Evolutionary conservation across 108 stramenopile genomes (phyloP).

Genomic region (Cylindrotheca fusiformis): DNA sequence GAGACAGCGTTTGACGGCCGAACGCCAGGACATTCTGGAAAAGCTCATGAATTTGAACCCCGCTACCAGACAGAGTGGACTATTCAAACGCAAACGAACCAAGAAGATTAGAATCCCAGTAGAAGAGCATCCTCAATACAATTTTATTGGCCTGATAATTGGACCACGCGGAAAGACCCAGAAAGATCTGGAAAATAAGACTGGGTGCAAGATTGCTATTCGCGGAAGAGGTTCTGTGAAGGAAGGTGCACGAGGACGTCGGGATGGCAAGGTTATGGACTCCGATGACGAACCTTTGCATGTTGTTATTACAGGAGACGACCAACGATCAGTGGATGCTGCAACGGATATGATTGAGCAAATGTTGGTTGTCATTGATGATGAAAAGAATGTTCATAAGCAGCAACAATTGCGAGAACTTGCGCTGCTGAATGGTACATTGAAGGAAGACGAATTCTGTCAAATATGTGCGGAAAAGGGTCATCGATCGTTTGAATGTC

Average conservation of each 20-base stretch:
- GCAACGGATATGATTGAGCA: slow-evolving; percentile 90
- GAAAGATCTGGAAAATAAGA: slow-evolving; percentile 95
- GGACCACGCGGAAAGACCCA: slow-evolving; percentile 99
- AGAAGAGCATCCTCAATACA: slow-evolving; percentile 91
- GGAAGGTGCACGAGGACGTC: slow-evolving; percentile 90
- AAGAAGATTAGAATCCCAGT: slow-evolving; percentile 86
- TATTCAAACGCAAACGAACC: slow-evolving; percentile 67
- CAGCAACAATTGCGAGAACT: slow-evolving; percentile 93
- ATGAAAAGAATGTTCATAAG: slow-evolving; percentile 97
- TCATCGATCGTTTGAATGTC: slow-evolving; percentile 96
- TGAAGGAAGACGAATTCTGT: slow-evolving; percentile 97
- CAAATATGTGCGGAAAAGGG: slow-evolving; percentile 96
- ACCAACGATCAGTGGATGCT: slow-evolving; percentile 81
- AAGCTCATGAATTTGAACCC: slow-evolving; percentile 81
- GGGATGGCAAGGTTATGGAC: slow-evolving; percentile 76
- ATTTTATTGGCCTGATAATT: slow-evolving; percentile 95
- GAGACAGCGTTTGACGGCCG: slow-evolving; percentile 80
- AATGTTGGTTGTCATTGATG: slow-evolving; percentile 95
- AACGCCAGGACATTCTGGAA: slow-evolving; percentile 86
- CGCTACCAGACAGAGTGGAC: slow-evolving; percentile 41
- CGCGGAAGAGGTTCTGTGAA: slow-evolving; percentile 96
- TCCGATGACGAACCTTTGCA: slow-evolving; percentile 96
- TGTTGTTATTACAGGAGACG: slow-evolving; percentile 93
- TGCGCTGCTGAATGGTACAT: slow-evolving; percentile 98
- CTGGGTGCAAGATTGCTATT: slow-evolving; percentile 98